These are phyloP conservation scores for Corynascus novoguineensis DNA, from an alignment of 495 filamentous ascomycete genomes.

Conservation along the genomic window DNA sequence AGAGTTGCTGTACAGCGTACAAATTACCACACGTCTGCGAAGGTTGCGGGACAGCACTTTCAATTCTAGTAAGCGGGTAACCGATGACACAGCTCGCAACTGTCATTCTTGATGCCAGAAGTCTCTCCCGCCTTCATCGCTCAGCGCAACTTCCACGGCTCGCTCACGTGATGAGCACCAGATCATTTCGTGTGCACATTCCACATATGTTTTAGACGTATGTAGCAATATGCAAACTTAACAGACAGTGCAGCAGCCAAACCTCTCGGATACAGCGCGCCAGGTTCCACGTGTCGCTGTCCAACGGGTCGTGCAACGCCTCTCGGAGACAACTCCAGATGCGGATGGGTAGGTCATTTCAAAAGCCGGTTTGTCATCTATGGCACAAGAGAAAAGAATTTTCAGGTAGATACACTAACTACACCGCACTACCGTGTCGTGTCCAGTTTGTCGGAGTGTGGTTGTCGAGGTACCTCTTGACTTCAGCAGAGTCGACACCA, in stretches of 20 bases:
- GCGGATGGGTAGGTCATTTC: no score
- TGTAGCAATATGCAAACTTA: neutral
- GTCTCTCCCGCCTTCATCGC: neutral
- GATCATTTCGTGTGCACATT: neutral
- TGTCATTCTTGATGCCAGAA: neutral
- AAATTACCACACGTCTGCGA: neutral
- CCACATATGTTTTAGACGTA: neutral
- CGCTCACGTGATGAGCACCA: neutral
- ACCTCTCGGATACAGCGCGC: neutral
- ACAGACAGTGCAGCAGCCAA: neutral
- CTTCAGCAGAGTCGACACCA: neutral
- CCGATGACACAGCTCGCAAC: neutral
- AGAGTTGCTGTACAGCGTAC: no score
- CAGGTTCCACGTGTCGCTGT: constrained; percentile 1
- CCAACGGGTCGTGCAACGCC: neutral
- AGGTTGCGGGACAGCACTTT: neutral
- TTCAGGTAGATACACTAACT: no score
- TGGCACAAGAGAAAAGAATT: no score
- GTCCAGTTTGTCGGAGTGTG: no score
- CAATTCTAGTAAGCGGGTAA: neutral
- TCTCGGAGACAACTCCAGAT: no score
- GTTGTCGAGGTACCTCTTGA: neutral
- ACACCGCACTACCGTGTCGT: no score
- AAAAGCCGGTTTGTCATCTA: no score
- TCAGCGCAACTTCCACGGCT: neutral